Conservation (phyloP, 495 filamentous ascomycete genomes). For the Margaritispora aquatica region DNA sequence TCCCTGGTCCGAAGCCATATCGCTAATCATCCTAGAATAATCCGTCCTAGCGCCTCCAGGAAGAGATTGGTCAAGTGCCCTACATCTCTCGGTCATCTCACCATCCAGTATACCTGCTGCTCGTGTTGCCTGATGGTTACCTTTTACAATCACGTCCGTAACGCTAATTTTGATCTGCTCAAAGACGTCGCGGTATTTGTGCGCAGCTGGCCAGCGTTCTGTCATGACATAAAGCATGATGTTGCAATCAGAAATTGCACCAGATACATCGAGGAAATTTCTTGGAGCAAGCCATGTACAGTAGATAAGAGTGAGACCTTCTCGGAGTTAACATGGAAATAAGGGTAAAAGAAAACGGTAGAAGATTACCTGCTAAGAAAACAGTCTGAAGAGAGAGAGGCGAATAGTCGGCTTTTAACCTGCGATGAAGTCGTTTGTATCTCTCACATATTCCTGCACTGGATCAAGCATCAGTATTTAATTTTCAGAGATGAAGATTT, state of each 20-base stretch:
- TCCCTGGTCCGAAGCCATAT: background rate
- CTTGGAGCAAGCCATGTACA: background rate
- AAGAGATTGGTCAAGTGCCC: background rate
- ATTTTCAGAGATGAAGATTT: no score
- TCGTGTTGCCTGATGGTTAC: background rate
- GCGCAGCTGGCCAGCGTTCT: background rate
- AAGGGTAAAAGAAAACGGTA: background rate
- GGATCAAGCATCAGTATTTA: no score
- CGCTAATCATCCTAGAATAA: background rate
- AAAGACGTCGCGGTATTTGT: background rate
- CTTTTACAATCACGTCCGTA: background rate
- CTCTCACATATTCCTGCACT: background rate
- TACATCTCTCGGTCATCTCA: background rate
- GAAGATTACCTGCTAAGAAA: background rate
- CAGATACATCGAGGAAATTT: background rate
- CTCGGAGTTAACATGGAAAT: background rate
- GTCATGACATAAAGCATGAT: background rate
- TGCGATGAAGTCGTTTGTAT: background rate
- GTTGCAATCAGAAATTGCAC: background rate
- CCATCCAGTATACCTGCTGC: background rate
- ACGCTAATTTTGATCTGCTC: background rate
- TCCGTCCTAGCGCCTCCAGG: background rate
- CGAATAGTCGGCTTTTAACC: background rate
- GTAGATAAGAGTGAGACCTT: background rate
- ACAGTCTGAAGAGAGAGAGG: background rate